Percentiles rank a stretch among this genome's conserved stretches.
These are phyloP conservation scores for Rutstroemia sp. DNA, from an alignment of 2,329 filamentous ascomycete genomes.

Conservation along the genomic window DNA sequence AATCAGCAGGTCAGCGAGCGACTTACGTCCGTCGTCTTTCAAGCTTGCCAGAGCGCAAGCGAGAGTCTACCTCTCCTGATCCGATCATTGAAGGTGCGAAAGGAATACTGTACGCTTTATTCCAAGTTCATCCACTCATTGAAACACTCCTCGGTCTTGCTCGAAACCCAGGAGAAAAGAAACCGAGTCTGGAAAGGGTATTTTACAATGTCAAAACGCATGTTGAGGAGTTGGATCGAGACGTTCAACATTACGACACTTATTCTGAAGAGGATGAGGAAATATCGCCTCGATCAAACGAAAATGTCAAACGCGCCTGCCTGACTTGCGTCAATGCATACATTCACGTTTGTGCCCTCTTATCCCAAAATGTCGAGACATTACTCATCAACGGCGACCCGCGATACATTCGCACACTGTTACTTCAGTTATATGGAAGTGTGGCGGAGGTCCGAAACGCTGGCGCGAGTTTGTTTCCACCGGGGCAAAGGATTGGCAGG, in stretches of 20 bases:
- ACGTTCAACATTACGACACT: slow-evolving; percentile 54
- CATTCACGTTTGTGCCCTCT: slow-evolving; percentile 54
- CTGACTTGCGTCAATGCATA: slow-evolving; percentile 58
- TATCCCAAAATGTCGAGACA: slow-evolving; percentile 54
- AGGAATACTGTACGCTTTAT: slow-evolving; percentile 59
- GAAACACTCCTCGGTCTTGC: slow-evolving; percentile 57
- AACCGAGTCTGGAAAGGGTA: slow-evolving; percentile 58
- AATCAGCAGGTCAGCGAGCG: slow-evolving; percentile 47
- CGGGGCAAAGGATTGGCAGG: slow-evolving; percentile 8
- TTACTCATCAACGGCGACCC: slow-evolving; percentile 60
- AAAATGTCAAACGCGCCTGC: slow-evolving; percentile 56
- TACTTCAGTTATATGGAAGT: slow-evolving; percentile 58
- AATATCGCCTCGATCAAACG: slow-evolving; percentile 46
- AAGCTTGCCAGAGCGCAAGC: slow-evolving; percentile 52
- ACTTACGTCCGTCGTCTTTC: slow-evolving; percentile 58
- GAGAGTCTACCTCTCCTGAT: slow-evolving; percentile 53
- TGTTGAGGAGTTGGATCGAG: slow-evolving; percentile 57
- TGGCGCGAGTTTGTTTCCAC: slow-evolving; percentile 20
- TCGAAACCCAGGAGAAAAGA: slow-evolving; percentile 51
- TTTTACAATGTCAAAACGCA: slow-evolving; percentile 62
- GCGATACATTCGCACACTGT: slow-evolving; percentile 56
- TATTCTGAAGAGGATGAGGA: slow-evolving; percentile 42
- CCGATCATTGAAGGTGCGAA: slow-evolving; percentile 58
- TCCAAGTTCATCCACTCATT: slow-evolving; percentile 61
- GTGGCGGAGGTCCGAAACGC: slow-evolving; percentile 54